Conservation (phyloP, 2,329 filamentous ascomycete genomes). For the Apiospora malaysiana region DNA sequence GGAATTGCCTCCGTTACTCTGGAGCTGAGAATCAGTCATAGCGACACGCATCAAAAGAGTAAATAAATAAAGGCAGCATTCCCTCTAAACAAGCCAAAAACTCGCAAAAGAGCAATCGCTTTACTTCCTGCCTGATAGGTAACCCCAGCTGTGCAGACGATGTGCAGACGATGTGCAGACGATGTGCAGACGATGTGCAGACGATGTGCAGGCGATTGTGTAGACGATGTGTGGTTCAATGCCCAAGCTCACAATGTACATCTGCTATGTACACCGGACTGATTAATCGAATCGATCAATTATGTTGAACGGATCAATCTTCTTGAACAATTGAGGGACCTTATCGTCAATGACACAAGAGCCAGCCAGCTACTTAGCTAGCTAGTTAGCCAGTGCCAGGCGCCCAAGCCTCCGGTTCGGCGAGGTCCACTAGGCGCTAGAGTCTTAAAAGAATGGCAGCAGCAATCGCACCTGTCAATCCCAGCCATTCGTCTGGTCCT, state of each 20-base stretch:
- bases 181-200: too few relatives aligned
- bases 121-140: neutral
- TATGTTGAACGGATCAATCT: too few relatives aligned
- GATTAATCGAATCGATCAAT: too few relatives aligned
- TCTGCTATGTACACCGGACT: too few relatives aligned
- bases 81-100: neutral
- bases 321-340: too few relatives aligned
- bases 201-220: too few relatives aligned
- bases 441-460: constrained; percentile 3
- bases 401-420: constrained; percentile 9
- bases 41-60: neutral
- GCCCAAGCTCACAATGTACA: too few relatives aligned
- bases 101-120: neutral
- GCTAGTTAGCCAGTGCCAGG: neutral
- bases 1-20: constrained; percentile 30
- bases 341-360: neutral
- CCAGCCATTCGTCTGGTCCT: constrained; percentile 14
- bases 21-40: neutral
- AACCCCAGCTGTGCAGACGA: neutral
- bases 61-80: neutral
- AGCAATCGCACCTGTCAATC: constrained; percentile 15
- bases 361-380: neutral
- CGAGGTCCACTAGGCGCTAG: constrained; percentile 1
- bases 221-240: too few relatives aligned
- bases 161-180: neutral